Evolutionary conservation across 2,329 filamentous ascomycete species (phyloP), one percentile per base, ranked within the genome.

Genomic region (Myriosclerotinia curreyana): DNA sequence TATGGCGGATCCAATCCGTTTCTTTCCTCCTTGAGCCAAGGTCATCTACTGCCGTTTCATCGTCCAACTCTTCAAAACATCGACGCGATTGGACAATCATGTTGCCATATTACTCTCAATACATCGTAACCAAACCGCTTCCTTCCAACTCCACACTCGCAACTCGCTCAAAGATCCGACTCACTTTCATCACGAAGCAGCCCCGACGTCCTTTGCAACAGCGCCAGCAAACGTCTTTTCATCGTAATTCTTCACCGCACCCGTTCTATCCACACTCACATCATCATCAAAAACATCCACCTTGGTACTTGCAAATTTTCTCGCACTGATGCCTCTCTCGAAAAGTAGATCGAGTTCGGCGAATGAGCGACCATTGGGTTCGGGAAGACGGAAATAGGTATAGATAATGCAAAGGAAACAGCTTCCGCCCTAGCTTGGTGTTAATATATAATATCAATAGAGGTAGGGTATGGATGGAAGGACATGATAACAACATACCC

Each of bases 291-390:
- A 74, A 1, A 73, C 71, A 66, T 74, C 71, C 2, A 74, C 71
- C 2, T 71, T 56, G 1, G 73, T 74, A 2, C 11, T 70, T 11
- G 69, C 63, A 59, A 76, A 79, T 14, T 77, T 76, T 34, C 76
- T 68, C 28, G 77, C 76, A 51, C 72, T 70, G 15, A 94, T 79
- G 1, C 83, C 79, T 66, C 84, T 82, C 78, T 96, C 90, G 72
- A 96, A 96, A 56, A 96, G 80, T 56, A 96, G 72, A 75, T 96
- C 92, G 64, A 96, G 79, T 76, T 96, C 92, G 8, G 91, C 92
- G 73, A 94, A 96, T 0, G 90, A 89, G 50, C 92, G 86, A 12
- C 90, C 92, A 4, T 79, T 80, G 0, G 92, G 91, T 74, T 96
- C 92, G 0, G 92, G 92, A 0, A 94, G 80, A 15, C 90, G 83